Conservation (phyloP, 768 basidiomycete species). For the button mushroom (Agaricus bisporus) region DNA sequence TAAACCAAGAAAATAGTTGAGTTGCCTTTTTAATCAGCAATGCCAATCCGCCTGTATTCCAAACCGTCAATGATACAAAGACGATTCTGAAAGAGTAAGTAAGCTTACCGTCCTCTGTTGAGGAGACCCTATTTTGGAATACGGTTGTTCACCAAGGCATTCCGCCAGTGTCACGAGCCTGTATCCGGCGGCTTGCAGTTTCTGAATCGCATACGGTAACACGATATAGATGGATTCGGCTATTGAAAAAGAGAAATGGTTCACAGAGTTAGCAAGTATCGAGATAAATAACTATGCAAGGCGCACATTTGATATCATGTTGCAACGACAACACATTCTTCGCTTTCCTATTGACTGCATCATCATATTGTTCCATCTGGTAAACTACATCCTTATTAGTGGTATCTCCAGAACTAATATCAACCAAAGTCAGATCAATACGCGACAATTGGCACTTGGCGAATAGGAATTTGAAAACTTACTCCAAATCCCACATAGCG, state of each 20-base stretch:
- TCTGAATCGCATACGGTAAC: constrained; percentile 12
- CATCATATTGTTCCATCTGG: constrained; percentile 8
- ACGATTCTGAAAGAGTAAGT: not conserved
- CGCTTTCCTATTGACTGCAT: not conserved
- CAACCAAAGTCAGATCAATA: not conserved
- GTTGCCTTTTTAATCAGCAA: not conserved
- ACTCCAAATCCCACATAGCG: constrained; percentile 14
- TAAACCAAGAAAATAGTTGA: too few relatives aligned
- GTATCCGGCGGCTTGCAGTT: constrained; percentile 11
- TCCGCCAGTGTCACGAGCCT: constrained; percentile 14
- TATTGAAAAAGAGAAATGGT: not conserved
- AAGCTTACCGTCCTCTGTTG: constrained; percentile 22
- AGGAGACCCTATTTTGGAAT: constrained; percentile 16
- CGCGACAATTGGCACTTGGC: not conserved
- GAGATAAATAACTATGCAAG: not conserved
- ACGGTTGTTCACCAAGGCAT: constrained; percentile 12
- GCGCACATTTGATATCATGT: constrained; percentile 13
- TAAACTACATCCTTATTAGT: not conserved
- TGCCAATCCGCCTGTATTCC: constrained; percentile 4
- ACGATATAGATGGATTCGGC: constrained; percentile 1
- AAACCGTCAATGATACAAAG: not conserved
- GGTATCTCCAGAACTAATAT: constrained; percentile 11
- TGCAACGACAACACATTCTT: constrained; percentile 10
- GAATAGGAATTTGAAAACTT: not conserved
- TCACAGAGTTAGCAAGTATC: not conserved